These are phyloP conservation scores for Candida suzukii DNA, from an alignment of 805 yeast species.

Conservation along the genomic window DNA sequence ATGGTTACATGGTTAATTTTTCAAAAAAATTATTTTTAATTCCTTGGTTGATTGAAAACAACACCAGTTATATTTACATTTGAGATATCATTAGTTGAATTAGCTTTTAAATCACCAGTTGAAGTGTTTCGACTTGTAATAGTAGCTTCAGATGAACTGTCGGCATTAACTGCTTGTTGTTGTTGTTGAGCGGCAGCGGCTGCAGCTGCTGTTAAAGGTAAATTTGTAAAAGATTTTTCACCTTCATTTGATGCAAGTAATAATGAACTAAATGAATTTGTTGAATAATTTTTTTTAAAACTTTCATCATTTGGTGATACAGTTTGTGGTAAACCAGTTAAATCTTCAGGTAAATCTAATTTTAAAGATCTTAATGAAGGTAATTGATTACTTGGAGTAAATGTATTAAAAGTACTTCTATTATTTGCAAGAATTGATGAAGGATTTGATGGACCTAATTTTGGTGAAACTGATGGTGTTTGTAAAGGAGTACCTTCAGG, in stretches of 20 bases:
- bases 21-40: too few relatives aligned
- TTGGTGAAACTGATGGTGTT: slow-evolving; percentile 31
- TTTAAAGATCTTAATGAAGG: slow-evolving; percentile 47
- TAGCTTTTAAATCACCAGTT: not conserved
- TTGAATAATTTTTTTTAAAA: not conserved
- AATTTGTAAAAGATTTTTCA: too few relatives aligned
- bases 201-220: too few relatives aligned
- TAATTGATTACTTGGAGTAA: slow-evolving; percentile 16
- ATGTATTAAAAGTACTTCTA: not conserved
- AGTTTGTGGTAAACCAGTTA: not conserved
- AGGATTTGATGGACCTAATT: slow-evolving; percentile 11
- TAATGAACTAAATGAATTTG: slow-evolving; percentile 3
- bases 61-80: not conserved
- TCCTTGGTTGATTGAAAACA: too few relatives aligned
- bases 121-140: too few relatives aligned
- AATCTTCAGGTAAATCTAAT: slow-evolving; percentile 38
- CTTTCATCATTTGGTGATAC: not conserved
- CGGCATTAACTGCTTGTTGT: not conserved
- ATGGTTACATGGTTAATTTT: too few relatives aligned
- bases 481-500: slow-evolving; percentile 28
- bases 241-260: not conserved
- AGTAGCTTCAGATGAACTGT: too few relatives aligned
- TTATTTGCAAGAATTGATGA: not conserved
- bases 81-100: not conserved
- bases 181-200: not conserved